A percentile compares a stretch with the other conserved stretches of the same genome.
phyloP scores from a whole-genome alignment of 495 filamentous ascomycete genomes.

The Penicillium pulvis region DNA sequence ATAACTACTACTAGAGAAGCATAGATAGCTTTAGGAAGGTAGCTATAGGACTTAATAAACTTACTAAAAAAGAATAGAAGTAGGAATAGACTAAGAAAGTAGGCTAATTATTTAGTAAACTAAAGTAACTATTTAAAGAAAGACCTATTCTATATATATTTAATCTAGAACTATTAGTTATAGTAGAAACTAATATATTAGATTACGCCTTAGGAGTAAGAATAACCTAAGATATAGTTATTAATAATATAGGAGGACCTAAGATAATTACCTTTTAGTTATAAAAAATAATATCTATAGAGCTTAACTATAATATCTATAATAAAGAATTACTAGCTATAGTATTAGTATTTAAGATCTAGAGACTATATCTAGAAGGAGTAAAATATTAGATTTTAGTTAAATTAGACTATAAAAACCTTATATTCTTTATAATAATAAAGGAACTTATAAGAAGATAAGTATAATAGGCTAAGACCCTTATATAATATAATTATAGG shows the following conservation, averaged over 20 bases:
- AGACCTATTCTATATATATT: constrained; percentile 8
- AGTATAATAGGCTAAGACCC: constrained; percentile 14
- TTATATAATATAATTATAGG: neutral
- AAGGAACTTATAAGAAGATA: constrained; percentile 22
- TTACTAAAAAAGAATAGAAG: constrained; percentile 11
- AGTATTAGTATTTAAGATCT: constrained; percentile 31
- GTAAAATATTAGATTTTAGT: constrained; percentile 15
- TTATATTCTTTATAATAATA: constrained; percentile 20
- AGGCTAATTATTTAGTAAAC: constrained; percentile 10
- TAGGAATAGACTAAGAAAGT: constrained; percentile 11
- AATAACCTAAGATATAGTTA: constrained; percentile 11
- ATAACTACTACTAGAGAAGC: constrained; percentile 19
- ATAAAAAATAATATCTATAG: constrained; percentile 5
- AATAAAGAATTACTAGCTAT: constrained; percentile 33
- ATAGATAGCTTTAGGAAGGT: constrained; percentile 14
- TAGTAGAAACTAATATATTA: constrained; percentile 21
- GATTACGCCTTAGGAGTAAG: constrained; percentile 8
- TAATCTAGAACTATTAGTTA: constrained; percentile 9
- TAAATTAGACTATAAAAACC: constrained; percentile 22
- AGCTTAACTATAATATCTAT: constrained; percentile 37
- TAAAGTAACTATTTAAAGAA: constrained; percentile 11
- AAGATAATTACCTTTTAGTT: neutral
- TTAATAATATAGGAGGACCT: neutral
- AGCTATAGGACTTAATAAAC: constrained; percentile 1
- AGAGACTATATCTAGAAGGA: constrained; percentile 25